Evolutionary conservation across 129 eudicot genomes (phyloP).

Genomic region (Dittrichia graveolens): DNA sequence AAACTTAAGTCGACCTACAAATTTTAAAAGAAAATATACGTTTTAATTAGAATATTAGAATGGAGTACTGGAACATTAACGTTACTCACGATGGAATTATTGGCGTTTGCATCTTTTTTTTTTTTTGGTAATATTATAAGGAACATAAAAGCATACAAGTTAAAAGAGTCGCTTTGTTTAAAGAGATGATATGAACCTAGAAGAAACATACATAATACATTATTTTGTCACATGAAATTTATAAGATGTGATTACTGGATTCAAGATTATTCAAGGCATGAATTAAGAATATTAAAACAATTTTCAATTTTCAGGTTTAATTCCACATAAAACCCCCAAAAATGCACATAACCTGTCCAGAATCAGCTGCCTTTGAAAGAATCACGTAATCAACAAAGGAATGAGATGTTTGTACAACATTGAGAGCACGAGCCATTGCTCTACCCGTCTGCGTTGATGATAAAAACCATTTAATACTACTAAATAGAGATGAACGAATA

Average conservation of each 20-base stretch:
- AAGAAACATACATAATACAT: no score
- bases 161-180: no score
- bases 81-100: no score
- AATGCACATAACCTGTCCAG: constrained; percentile 52
- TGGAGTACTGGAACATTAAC: no score
- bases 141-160: no score
- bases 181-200: no score
- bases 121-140: no score
- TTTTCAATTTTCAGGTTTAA: neutral
- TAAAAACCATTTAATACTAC: neutral
- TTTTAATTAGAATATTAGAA: no score
- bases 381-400: constrained; percentile 79
- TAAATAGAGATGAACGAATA: neutral
- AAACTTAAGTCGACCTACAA: neutral
- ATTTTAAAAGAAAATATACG: no score
- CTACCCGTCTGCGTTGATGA: constrained; percentile 62
- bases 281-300: neutral
- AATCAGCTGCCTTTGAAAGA: constrained; percentile 68
- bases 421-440: constrained; percentile 74
- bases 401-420: constrained; percentile 85
- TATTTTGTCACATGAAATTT: no score
- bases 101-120: no score
- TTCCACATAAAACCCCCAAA: neutral
- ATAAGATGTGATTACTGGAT: neutral
- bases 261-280: neutral